Base-by-base conservation (phyloP, 768 basidiomycete species). In the Russula lepida region DNA sequence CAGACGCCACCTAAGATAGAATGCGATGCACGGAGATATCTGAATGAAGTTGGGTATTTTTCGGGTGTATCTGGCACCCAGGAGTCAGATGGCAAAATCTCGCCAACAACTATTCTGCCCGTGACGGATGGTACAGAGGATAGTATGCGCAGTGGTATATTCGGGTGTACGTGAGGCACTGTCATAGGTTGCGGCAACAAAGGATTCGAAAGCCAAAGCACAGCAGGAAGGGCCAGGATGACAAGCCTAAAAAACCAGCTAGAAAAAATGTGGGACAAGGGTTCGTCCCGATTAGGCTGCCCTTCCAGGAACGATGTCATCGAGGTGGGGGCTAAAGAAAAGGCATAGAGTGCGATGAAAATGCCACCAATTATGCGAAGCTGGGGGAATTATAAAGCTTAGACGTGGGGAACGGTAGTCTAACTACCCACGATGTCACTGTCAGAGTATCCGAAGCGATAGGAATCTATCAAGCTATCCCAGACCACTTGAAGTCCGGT, bases 81-180 rank as follows among this genome's bases (percentile, higher is more conserved):
- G 43, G 27, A 41, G 25, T 48, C 50, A 4, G 75, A 78, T 39
- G 80, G 76, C 4, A 82, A 68, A 43, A 80, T 74, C 67, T 98
- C 90, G 30, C 84, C 94, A 8, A 97, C 93, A 2, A 88, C 81
- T 35, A 98, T 82, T 15, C 86, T 75, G 1, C 94, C 94, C 1
- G 91, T 95, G n/a, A 80, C 71, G 21, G 88, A 88, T 58, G 83
- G 77, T 21, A 79, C 78, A 1, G 87, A 79, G 1, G 81, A 89
- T 52, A 87, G 80, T 27, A 92, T 81, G 37, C 78, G 81, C n/a
- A 89, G 73, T 3, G 83, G 81, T 60, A 77, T 78, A 32, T 69
- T 72, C 2, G 81, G 81, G 63, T 81, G 82, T 30, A 71, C 74
- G 67, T 81, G 84, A 4, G 82, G 76, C 58, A 75, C 71, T 28